Evolutionary conservation across 345 rosid genomes (phyloP).

Genomic region (Hypericum androsaemum): DNA sequence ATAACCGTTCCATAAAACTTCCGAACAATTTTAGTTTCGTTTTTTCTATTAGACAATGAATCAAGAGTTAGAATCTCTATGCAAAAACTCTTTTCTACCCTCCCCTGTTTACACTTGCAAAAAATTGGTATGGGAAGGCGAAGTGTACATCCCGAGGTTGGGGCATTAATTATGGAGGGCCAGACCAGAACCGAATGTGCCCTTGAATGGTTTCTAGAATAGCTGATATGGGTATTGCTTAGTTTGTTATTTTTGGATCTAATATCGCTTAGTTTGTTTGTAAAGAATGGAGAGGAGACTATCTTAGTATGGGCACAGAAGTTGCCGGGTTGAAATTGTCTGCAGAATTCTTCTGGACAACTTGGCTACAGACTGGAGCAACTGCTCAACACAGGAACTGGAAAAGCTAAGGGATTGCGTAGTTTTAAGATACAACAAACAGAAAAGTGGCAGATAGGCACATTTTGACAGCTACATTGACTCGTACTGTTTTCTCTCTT

Average conservation of each 20-base stretch:
- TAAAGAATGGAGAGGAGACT: too few species aligned
- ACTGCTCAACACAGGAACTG: background rate
- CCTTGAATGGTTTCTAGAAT: conserved; percentile 20
- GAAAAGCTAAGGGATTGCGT: background rate
- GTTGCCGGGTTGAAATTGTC: too few species aligned
- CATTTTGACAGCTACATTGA: conserved; percentile 16
- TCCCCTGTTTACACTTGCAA: too few species aligned
- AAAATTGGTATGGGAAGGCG: conserved; percentile 47
- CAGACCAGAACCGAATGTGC: conserved; percentile 30
- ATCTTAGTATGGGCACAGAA: too few species aligned
- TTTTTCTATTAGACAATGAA: too few species aligned
- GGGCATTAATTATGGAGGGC: conserved; percentile 45
- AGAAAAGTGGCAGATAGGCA: conserved; percentile 6
- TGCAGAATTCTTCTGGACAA: too few species aligned
- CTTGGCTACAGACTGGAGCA: too few species aligned
- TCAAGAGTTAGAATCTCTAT: conserved; percentile 54
- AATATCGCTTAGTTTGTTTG: too few species aligned
- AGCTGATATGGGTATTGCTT: background rate
- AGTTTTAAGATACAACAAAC: background rate
- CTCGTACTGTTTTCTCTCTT: conserved; percentile 52
- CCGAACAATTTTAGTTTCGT: too few species aligned
- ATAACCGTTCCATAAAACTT: too few species aligned
- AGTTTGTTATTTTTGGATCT: too few species aligned
- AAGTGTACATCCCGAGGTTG: conserved; percentile 41
- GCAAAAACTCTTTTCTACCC: too few species aligned